These are phyloP conservation scores for Kwoniella heveanensis DNA, from an alignment of 768 basidiomycete species.

Conservation along the genomic window DNA sequence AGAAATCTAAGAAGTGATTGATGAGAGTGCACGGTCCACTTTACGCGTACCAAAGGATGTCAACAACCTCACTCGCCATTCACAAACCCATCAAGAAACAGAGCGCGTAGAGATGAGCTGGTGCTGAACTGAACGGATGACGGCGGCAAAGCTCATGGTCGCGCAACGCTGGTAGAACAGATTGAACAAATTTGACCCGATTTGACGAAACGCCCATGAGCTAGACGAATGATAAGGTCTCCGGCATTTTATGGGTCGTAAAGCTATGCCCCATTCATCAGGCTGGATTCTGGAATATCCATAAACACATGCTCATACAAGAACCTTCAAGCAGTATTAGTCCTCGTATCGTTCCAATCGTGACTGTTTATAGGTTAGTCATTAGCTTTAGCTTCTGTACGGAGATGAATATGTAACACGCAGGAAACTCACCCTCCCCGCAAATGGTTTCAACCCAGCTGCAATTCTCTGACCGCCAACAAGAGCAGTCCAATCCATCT, in stretches of 20 bases:
- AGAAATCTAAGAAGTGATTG: background rate
- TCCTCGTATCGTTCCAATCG: slow-evolving; percentile 33
- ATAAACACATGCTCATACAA: background rate
- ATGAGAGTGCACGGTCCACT: background rate
- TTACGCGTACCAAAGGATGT: background rate
- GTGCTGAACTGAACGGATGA: no score
- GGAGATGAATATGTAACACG: background rate
- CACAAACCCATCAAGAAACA: no score
- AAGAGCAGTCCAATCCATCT: slow-evolving; percentile 79
- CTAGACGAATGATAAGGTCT: no score
- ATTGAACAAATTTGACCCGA: no score
- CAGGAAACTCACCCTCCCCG: slow-evolving; percentile 40
- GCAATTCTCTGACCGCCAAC: slow-evolving; percentile 76
- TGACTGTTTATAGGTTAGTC: background rate
- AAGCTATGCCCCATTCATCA: no score
- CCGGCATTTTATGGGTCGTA: no score
- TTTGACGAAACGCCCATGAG: no score
- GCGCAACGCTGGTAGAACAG: no score
- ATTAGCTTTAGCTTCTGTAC: background rate
- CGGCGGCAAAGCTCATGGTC: no score
- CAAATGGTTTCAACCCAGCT: slow-evolving; percentile 63
- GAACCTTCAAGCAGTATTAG: background rate
- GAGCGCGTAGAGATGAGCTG: no score
- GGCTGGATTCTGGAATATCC: no score
- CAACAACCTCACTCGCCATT: no score